Base-by-base conservation (phyloP, 345 rosid species). In the Sisymbrium altissimum region DNA sequence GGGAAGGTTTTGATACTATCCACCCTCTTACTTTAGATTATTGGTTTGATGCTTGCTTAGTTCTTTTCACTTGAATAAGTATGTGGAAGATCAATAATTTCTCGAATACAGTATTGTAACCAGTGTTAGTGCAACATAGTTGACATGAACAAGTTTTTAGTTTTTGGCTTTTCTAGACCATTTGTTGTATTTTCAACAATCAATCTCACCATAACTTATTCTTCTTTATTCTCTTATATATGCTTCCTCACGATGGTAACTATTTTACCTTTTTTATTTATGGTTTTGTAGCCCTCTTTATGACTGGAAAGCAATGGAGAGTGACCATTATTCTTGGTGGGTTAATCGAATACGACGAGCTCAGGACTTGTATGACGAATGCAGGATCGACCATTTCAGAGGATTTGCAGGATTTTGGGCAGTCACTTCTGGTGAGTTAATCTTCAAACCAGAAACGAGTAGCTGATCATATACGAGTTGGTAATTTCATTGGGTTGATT, bases 351-450 rank as follows among this genome's bases (percentile, higher is more conserved):
- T 94, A 39, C 76, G 50, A 72, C 88, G 92, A 52, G 97, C 99
- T 54, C 84, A 82, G 25, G 81, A 87, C 86, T 83, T 94, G 18
- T 91, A 85, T 72, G 92, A 84, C 56, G 97, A 94, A 83, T 91
- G 88, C 83, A 86, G 97, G 68, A 94, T 94, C 41, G 98, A 94
- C 68, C 98, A 91, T 77, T 94, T 94, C 82, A 87, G 97, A 88
- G 98, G 96, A 77, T 89, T 94, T 83, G 88, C 97, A 68, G 98
- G 98, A 45, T 94, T 73, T 82, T 94, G 98, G 98, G 95, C 97
- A 44, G 90, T 91, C 60, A 84, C 89, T 69, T 86, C 96, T 60
- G 97, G 98, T 94, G 77, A 85, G 89, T 73, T 7, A 43, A 45
- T 62, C 41, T 66, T 68, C 60, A 63, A 64, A 71, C 64, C 45